Conservation (phyloP, 1,284 basidiomycete genomes). For the Mycosarcoma maydis region DNA sequence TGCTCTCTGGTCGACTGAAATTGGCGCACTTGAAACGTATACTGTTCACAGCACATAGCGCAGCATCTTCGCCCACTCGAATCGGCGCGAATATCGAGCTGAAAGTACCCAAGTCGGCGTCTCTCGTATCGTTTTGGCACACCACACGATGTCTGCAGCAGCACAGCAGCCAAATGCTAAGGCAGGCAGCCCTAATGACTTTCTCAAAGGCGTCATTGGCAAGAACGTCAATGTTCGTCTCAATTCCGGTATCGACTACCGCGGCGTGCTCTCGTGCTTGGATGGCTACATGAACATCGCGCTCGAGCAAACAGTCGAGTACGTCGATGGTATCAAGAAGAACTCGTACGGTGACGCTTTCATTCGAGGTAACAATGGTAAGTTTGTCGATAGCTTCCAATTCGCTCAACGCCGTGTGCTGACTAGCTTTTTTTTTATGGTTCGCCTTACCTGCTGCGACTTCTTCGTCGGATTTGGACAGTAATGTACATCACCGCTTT, state of each 20-base stretch:
- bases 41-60: too few relatives aligned
- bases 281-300: slow-evolving; percentile 97
- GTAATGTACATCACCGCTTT: slow-evolving; percentile 54
- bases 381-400: slow-evolving; percentile 66
- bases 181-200: slow-evolving; percentile 60
- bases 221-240: slow-evolving; percentile 92
- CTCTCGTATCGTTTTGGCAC: too few relatives aligned
- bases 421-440: too few relatives aligned
- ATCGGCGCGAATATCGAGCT: too few relatives aligned
- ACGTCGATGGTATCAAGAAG: slow-evolving; percentile 84
- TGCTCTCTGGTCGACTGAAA: too few relatives aligned
- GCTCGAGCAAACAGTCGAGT: slow-evolving; percentile 93
- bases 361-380: slow-evolving; percentile 96
- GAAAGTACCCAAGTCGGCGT: too few relatives aligned
- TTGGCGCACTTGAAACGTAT: too few relatives aligned
- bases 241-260: slow-evolving; percentile 95
- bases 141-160: slow-evolving; percentile 30
- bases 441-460: too few relatives aligned
- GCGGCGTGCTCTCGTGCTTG: slow-evolving; percentile 90
- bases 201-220: slow-evolving; percentile 77
- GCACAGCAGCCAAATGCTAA: slow-evolving; percentile 22
- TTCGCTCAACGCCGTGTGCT: too few relatives aligned
- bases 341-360: slow-evolving; percentile 94
- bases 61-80: too few relatives aligned
- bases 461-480: slow-evolving; percentile 1